Percentiles rank a stretch among this genome's conserved stretches.
Conservation (phyloP, 805 yeast species). For the Nakazawaea peltata region DNA sequence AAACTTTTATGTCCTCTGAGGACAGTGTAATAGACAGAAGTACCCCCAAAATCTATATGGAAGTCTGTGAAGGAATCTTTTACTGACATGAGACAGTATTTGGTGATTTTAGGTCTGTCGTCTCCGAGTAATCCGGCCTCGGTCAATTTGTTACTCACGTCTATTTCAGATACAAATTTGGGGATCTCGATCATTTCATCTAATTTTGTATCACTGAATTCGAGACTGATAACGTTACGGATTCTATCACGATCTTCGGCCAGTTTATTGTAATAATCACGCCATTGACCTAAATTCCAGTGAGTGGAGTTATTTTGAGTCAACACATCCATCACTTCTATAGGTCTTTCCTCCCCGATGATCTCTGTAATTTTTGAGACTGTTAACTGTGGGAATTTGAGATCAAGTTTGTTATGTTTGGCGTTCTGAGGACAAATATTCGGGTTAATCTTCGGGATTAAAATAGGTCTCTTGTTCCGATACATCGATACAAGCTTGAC, state of each 20-base stretch:
- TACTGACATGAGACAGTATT: slow-evolving; percentile 83
- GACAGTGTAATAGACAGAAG: slow-evolving; percentile 83
- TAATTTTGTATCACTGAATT: slow-evolving; percentile 52
- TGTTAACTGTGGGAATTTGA: slow-evolving; percentile 43
- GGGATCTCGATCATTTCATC: slow-evolving; percentile 54
- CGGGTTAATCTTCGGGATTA: slow-evolving; percentile 17
- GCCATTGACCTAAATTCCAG: slow-evolving; percentile 72
- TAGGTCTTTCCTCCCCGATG: slow-evolving; percentile 53
- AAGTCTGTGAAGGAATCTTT: slow-evolving; percentile 77
- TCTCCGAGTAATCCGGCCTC: neutral
- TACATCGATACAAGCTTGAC: slow-evolving; percentile 18
- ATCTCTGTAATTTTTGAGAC: slow-evolving; percentile 47
- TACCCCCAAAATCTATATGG: slow-evolving; percentile 89
- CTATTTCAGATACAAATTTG: slow-evolving; percentile 50
- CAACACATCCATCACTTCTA: slow-evolving; percentile 86
- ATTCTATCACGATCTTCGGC: slow-evolving; percentile 49
- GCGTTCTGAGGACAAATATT: slow-evolving; percentile 6
- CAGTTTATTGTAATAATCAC: slow-evolving; percentile 51
- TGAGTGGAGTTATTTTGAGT: slow-evolving; percentile 62
- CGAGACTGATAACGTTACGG: slow-evolving; percentile 76
- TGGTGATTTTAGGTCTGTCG: slow-evolving; percentile 52
- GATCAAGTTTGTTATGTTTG: slow-evolving; percentile 9
- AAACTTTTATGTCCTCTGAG: slow-evolving; percentile 70
- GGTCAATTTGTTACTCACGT: slow-evolving; percentile 54
- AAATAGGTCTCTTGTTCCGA: slow-evolving; percentile 21